Evolutionary conservation across 2,329 filamentous ascomycete species (phyloP), one percentile per base, ranked within the genome.

Genomic region (Drechslerella stenobrocha): DNA sequence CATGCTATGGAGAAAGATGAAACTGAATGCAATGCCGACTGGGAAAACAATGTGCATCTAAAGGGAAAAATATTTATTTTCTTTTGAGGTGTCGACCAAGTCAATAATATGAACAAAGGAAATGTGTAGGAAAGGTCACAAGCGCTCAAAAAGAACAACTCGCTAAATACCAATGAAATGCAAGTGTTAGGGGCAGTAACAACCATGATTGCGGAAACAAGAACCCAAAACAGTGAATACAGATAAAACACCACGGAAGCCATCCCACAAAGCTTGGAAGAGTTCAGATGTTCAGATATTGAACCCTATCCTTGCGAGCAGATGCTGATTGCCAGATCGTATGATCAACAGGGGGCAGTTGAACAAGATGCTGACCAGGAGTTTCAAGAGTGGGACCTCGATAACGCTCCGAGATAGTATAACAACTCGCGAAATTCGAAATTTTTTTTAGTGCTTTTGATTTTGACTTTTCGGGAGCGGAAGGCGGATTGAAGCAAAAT

Each of bases 61-160:
- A 51, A 52, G 30, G 63, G 63, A 55, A 11, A 46, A 66, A 46
- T 66, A 66, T 66, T 59, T 66, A 59, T 66, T 66, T 66, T 65
- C 60, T 65, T 66, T 66, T 66, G 61, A 48, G 55, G 59, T 66
- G 61, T 45, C 59, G 26, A 51, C 48, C 26, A 20, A 55, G 32
- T 53, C 44, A 59, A 59, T 59, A 66, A 66, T 66, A 66, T 66
- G 30, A 34, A 66, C 61, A 66, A 66, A 66, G 61, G 61, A 66
- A 66, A 66, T 66, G 15, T 58, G 52, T 47, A 15, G 20, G 23
- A 59, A 66, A 59, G 47, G 44, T 44, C 61, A 66, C 50, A 59
- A 59, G 55, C 61, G 61, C 61, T 66, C 47, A 30, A 53, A 53
- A 30, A 44, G 57, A 59, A 26, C 47, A 66, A 66, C 61, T 66